Base-by-base conservation (phyloP, 345 rosid genomes). In the Moringa oleifera region DNA sequence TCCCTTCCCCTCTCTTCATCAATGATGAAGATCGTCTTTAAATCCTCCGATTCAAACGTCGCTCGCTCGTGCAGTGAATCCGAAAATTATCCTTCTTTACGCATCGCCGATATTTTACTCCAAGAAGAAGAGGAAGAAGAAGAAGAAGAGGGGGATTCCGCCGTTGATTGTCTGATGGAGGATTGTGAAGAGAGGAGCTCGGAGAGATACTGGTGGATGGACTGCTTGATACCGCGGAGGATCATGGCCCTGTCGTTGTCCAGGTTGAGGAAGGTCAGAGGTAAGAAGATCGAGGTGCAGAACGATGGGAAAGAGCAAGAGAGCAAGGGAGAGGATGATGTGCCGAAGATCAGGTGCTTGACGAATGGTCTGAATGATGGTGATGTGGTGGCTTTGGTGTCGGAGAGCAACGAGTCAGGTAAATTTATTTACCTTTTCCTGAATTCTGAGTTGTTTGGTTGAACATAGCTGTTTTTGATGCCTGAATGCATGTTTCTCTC, bases 181-280 rank as follows among this genome's bases (percentile, higher is more conserved):
- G 60, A 66, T 0, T 59, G 50, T 51, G 19, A 18, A 11, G 10
- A 57, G 64, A 45, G 47, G 68, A 69, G 74, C 49, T 37, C 52
- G 70, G 47, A 67, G 24, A 51, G 71, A 73, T 73, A 70, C 17
- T 64, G 68, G 12, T 22, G 70, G 16, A 69, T 73, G 25, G 63
- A 63, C 25, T 58, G 33, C 33, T 66, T 57, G 11, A 64, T 73
- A 0, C 70, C 70, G 13, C 59, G 58, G 53, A 60, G 67, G 66
- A 53, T 53, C 59, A 55, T 73, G 52, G 7, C 70, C 52, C 71
- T 70, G 9, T 65, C 18, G 61, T 54, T 73, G 33, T 55, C 53
- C n/a, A 36, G 73, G 17, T 54, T 21, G 7, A 18, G 25, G 7
- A 73, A 68, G 17, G 0, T 57, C 52, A 67, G 36, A 45, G 61